Conservation (phyloP, 208 protist species). For the Trypanosoma scelopori region DNA sequence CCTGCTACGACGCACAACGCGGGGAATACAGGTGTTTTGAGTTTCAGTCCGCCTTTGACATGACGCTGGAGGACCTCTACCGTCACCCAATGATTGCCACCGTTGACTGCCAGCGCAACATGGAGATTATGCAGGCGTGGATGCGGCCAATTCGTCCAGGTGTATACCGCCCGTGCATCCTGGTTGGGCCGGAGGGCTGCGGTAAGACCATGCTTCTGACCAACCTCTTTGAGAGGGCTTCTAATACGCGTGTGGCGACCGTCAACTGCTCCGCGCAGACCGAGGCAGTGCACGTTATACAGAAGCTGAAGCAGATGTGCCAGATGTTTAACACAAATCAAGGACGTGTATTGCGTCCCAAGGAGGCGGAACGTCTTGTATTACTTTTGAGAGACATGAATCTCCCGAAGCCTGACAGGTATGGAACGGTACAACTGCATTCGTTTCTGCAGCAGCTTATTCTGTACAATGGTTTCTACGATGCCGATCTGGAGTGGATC, state of each 20-base stretch:
- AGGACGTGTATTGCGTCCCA: constrained; percentile 95
- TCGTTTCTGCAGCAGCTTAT: constrained; percentile 97
- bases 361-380: constrained; percentile 94
- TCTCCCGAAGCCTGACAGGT: constrained; percentile 97
- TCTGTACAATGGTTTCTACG: constrained; percentile 96
- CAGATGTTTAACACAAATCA: constrained; percentile 87
- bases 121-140: constrained; percentile 93
- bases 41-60: constrained; percentile 65
- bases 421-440: constrained; percentile 97
- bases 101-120: constrained; percentile 92
- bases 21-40: constrained; percentile 72
- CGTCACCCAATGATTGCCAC: constrained; percentile 91
- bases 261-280: constrained; percentile 97
- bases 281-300: constrained; percentile 93
- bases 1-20: constrained; percentile 70
- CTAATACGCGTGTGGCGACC: constrained; percentile 81
- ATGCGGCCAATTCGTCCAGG: constrained; percentile 65
- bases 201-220: constrained; percentile 96
- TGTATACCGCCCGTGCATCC: constrained; percentile 93
- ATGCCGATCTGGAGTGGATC: constrained; percentile 96
- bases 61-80: constrained; percentile 86
- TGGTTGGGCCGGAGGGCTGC: constrained; percentile 96
- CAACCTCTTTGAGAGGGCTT: constrained; percentile 75
- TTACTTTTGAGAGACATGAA: constrained; percentile 98
- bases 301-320: constrained; percentile 96